These are phyloP conservation scores for Niveomyces coronatus DNA, from an alignment of 2,329 filamentous ascomycete genomes.

Conservation along the genomic window DNA sequence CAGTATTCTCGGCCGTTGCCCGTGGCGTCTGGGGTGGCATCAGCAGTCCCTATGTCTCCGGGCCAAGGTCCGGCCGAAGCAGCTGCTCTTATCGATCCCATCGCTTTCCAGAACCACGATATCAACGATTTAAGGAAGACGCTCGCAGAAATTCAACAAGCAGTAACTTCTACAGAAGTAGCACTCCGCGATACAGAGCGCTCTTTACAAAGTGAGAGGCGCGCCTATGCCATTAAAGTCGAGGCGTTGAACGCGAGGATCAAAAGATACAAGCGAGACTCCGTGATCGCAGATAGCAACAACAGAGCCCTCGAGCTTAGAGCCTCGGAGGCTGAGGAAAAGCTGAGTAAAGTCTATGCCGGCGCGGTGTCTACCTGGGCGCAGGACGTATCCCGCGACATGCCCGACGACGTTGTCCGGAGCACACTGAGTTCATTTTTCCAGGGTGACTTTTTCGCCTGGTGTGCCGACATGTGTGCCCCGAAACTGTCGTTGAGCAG, in stretches of 20 bases:
- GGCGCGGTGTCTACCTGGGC: neutral
- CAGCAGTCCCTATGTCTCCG: no score
- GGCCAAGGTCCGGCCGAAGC: no score
- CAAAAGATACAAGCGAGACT: neutral
- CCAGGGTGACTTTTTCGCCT: constrained; percentile 1
- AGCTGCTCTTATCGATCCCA: no score
- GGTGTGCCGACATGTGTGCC: constrained; percentile 3
- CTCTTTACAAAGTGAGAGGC: no score
- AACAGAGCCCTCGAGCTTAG: neutral
- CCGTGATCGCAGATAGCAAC: neutral
- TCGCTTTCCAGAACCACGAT: no score
- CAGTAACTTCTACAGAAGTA: no score
- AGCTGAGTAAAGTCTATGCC: neutral
- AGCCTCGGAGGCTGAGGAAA: no score
- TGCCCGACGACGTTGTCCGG: neutral
- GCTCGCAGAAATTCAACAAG: neutral
- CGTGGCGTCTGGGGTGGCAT: no score
- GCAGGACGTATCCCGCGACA: constrained; percentile 1
- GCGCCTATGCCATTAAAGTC: no score
- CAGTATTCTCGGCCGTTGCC: no score
- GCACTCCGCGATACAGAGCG: no score
- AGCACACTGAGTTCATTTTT: neutral
- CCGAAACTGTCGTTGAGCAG: neutral
- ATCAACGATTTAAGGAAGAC: no score
- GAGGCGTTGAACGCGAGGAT: neutral